Base-by-base conservation (phyloP, 768 basidiomycete species). In the Pluteus cervinus region DNA sequence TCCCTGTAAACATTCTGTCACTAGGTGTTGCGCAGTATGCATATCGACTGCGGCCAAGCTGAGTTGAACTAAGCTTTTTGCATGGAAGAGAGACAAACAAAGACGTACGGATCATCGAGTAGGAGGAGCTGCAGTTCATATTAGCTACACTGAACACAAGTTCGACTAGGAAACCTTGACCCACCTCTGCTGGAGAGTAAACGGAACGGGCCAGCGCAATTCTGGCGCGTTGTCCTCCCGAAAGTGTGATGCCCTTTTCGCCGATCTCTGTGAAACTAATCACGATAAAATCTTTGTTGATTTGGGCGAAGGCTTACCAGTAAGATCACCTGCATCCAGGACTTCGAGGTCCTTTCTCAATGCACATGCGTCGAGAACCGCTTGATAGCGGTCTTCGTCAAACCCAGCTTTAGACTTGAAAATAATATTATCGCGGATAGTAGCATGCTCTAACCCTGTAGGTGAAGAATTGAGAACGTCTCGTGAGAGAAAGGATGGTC, bases 401-500 rank as follows among this genome's bases (percentile, higher is more conserved):
- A 70, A 79, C 2, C 76, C 76, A 45, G 63, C 68, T 3, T 66
- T 58, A 1, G 75, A 69, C 2, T 79, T 79, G 58, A 88, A 93
- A 10, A 86, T 55, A 45, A 93, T 85, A 51, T 89, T 88, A 40
- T 87, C 86, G 15, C 75, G 66, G 40, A 91, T 86, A 0, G 85
- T 84, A 2, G 82, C 85, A 53, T 87, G 82, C 51, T 86, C 79
- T 6, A 88, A 69, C 82, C 82, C 85, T 65, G 58, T 33, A 29
- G 42, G 37, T 33, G 14, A 18, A 31, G 1, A 16, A 9, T n/a
- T 7, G 12, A n/a, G 7, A 30, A 3, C 14, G 12, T 25, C 8
- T 7, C 21, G 26, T 15, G 32, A 29, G 39, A 10, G 11, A 17
- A 31, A 37, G n/a, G 6, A 25, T 24, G 15, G 16, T 26, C 20